Conservation (phyloP, 2,329 filamentous ascomycete species). For the Sarocladium kiliense region DNA sequence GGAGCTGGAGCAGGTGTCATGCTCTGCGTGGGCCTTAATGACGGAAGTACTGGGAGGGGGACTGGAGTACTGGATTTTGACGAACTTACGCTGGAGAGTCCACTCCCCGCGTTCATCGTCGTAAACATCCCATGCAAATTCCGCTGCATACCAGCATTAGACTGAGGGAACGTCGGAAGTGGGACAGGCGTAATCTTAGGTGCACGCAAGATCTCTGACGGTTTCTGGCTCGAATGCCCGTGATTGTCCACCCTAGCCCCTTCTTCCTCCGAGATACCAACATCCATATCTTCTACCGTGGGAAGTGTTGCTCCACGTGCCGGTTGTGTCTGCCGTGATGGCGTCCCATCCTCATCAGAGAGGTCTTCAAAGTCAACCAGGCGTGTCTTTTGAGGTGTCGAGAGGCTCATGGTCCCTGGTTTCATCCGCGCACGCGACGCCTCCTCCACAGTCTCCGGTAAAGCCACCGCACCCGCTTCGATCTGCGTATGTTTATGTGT, state of each 20-base stretch:
- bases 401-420: conserved; percentile 28
- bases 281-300: conserved; percentile 5
- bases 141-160: conserved; percentile 8
- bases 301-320: not conserved
- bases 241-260: not conserved
- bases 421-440: conserved; percentile 18
- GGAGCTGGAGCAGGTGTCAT: conserved; percentile 10
- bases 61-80: not conserved
- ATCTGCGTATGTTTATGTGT: conserved; percentile 20
- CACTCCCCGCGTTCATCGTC: not conserved
- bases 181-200: not conserved
- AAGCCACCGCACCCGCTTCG: conserved; percentile 23
- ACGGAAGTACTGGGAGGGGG: not conserved
- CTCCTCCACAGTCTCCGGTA: conserved; percentile 17
- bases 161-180: not conserved
- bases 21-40: not conserved
- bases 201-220: not conserved
- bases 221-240: not conserved
- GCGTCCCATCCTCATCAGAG: conserved; percentile 20
- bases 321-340: conserved; percentile 15
- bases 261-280: not conserved
- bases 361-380: conserved; percentile 24
- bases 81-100: not conserved
- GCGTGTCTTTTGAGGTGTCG: conserved; percentile 28
- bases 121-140: not conserved